Evolutionary conservation across 73 alveolate species (phyloP).

Genomic region (Paramecium tetraurelia): DNA sequence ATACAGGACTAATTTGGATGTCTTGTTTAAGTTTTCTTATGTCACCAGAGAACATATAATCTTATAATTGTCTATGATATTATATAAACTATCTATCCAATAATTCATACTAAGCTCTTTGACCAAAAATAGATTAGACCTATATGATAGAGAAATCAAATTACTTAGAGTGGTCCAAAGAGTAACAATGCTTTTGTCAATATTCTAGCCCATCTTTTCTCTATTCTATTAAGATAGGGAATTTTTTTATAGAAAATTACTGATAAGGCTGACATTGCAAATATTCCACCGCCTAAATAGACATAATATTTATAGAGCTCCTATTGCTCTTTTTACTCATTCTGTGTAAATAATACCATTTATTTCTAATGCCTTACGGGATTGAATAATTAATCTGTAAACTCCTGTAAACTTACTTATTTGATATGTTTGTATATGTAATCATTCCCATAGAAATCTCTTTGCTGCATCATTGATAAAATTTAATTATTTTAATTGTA

Average conservation of each 20-base stretch:
- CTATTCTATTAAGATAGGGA: not conserved
- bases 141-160: not conserved
- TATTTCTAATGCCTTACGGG: slow-evolving; percentile 21
- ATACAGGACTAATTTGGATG: slow-evolving; percentile 15
- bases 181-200: not conserved
- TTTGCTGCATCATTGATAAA: slow-evolving; percentile 23
- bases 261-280: not conserved
- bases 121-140: not conserved
- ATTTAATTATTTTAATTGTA: not conserved
- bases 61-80: not conserved
- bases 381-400: slow-evolving; percentile 21
- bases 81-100: not conserved
- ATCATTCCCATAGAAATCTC: slow-evolving; percentile 46
- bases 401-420: not conserved
- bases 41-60: slow-evolving; percentile 18
- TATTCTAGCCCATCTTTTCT: slow-evolving; percentile 14
- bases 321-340: not conserved
- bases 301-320: not conserved
- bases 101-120: not conserved
- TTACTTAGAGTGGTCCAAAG: slow-evolving; percentile 7
- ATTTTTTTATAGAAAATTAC: not conserved
- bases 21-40: not conserved
- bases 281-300: not conserved
- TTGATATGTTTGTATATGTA: not conserved
- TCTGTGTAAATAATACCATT: not conserved